Conservation (phyloP, 2,329 filamentous ascomycete genomes). For the Colletotrichum endophyticum region DNA sequence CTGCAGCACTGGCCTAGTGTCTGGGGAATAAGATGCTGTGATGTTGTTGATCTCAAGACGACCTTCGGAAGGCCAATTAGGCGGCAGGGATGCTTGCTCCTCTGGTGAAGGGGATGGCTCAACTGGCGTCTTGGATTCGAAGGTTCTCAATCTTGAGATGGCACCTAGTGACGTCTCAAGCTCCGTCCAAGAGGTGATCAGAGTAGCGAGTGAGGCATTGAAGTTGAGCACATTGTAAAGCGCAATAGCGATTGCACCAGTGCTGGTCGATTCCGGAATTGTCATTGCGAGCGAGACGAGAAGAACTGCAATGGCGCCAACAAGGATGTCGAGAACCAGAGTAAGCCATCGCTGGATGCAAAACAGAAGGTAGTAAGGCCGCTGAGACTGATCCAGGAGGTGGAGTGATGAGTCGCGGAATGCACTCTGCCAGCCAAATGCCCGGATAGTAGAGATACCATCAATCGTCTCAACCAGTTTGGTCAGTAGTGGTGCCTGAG, state of each 20-base stretch:
- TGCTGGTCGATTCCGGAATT: conserved; percentile 6
- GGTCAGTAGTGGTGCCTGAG: conserved; percentile 50
- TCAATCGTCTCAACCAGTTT: conserved; percentile 43
- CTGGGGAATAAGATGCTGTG: background rate
- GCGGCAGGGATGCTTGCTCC: background rate
- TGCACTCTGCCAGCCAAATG: conserved; percentile 28
- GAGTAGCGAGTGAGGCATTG: conserved; percentile 26
- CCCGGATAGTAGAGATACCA: conserved; percentile 30
- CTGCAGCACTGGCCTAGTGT: conserved; percentile 15
- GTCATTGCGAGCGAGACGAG: conserved; percentile 17
- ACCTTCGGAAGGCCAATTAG: conserved; percentile 25
- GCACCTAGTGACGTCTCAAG: conserved; percentile 28
- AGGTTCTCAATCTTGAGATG: conserved; percentile 22
- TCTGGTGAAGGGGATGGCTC: conserved; percentile 10
- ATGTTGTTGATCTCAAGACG: conserved; percentile 17
- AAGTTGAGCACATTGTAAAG: conserved; percentile 34
- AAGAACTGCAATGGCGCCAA: conserved; percentile 23
- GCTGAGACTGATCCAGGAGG: conserved; percentile 26
- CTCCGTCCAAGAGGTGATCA: conserved; percentile 25
- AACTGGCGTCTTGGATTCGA: conserved; percentile 20
- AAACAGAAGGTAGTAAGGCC: conserved; percentile 45
- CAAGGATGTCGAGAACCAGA: conserved; percentile 48
- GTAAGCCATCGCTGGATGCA: conserved; percentile 55
- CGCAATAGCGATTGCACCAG: conserved; percentile 28
- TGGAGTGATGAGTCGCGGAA: background rate